These are phyloP conservation scores for Jacaranda copaia DNA, from an alignment of 257 asterid genomes.

Conservation along the genomic window DNA sequence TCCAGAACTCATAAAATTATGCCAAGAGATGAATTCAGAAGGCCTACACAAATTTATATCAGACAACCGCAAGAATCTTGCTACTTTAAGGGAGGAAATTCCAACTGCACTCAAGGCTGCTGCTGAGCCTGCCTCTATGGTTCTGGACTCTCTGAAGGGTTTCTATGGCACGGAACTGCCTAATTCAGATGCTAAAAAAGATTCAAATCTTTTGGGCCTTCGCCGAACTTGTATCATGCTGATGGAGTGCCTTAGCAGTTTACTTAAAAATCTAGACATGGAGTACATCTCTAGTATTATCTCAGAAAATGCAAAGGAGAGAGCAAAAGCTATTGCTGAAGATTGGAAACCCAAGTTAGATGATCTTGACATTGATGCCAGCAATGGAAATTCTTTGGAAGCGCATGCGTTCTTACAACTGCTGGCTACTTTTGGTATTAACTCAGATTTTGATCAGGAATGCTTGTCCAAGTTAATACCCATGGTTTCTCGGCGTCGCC, in stretches of 20 bases:
- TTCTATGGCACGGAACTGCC: constrained; percentile 65
- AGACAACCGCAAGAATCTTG: constrained; percentile 86
- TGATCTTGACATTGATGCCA: constrained; percentile 82
- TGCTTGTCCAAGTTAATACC: constrained; percentile 76
- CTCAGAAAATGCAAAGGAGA: constrained; percentile 63
- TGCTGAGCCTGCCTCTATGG: constrained; percentile 74
- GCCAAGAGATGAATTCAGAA: constrained; percentile 80
- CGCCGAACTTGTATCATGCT: constrained; percentile 92
- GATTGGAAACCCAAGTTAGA: constrained; percentile 87
- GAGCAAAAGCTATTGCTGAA: constrained; percentile 81
- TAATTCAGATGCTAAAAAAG: constrained; percentile 69
- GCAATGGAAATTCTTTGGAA: constrained; percentile 85
- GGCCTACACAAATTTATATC: constrained; percentile 90
- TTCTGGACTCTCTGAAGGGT: constrained; percentile 83
- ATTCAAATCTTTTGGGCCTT: constrained; percentile 72
- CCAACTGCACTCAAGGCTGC: constrained; percentile 76
- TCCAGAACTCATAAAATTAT: constrained; percentile 71
- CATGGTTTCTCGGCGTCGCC: constrained; percentile 95
- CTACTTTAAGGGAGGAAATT: constrained; percentile 76
- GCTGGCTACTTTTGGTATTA: constrained; percentile 81
- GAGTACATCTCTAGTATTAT: constrained; percentile 46
- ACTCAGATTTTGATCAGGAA: constrained; percentile 76
- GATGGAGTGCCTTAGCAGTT: constrained; percentile 86
- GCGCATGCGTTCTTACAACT: constrained; percentile 92
- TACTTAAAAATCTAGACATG: constrained; percentile 49